Base-by-base conservation (phyloP, 2,329 filamentous ascomycete species). In the Trichoderma arundinaceum region DNA sequence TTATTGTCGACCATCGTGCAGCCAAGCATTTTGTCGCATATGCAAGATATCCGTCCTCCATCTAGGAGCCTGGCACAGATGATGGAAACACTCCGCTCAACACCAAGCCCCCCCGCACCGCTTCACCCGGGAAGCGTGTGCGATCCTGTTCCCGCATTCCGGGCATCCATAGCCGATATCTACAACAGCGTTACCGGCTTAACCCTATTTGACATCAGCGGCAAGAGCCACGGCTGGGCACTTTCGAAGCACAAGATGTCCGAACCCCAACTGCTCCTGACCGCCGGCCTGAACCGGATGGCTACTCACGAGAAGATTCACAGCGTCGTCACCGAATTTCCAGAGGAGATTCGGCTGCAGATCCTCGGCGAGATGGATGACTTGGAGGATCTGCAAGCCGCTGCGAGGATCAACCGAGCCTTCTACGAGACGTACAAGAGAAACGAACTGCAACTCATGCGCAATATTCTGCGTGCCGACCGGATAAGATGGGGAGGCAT, bases 161-260 rank as follows among this genome's bases (percentile, higher is more conserved):
- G 82, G 8, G 75, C 76, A 4, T 79, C 81, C 7, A 74, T 86
- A 9, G 80, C 77, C 32, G 83, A 85, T 65, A 80, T 86, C 1
- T 83, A 80, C 65, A 83, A 83, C 61, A 84, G 82, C 62, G 77
- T 86, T 2, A 72, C 74, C 7, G 84, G 83, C 0, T 67, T 86
- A 4, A 84, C 82, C 2, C 75, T 86, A 0, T 74, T 78, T 52
- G 83, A 85, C 35, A 78, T 85, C 0, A 82, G 79, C 15, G 82
- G 82, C 0, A 77, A 77, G 69, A 77, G 77, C 44, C 80, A 82
- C 38, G 83, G 82, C 5, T 85, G 83, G 83, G 83, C 77, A 0
- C 66, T 85, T 2, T 82, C 80, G 2, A 80, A 79, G 68, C 73
- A 80, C 59, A 70, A 69, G 43, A 72, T 74, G 41, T 61, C 71